Percentiles rank a stretch among this genome's conserved stretches.
Conservation (phyloP, 2,329 filamentous ascomycete genomes). For the Ascochyta fabae region DNA sequence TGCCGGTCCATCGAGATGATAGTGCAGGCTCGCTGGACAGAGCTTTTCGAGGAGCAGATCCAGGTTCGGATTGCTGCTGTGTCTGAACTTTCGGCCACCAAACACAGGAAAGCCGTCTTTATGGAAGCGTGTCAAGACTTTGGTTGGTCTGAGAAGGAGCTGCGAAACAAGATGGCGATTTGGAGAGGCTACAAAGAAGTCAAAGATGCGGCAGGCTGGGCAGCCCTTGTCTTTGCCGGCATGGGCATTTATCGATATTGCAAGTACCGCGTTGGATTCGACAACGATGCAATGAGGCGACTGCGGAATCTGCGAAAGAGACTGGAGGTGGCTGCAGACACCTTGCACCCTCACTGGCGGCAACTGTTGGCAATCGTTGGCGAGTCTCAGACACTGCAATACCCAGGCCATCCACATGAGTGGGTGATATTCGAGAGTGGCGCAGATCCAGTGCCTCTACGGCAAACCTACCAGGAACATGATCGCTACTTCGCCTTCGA, state of each 20-base stretch:
- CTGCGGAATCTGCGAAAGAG: conserved; percentile 55
- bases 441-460: conserved; percentile 53
- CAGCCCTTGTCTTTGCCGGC: conserved; percentile 62
- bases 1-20: conserved; percentile 65
- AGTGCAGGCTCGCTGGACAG: conserved; percentile 64
- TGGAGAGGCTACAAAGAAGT: conserved; percentile 67
- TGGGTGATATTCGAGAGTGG: conserved; percentile 58
- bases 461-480: conserved; percentile 56
- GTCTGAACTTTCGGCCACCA: conserved; percentile 53
- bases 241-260: conserved; percentile 66
- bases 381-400: conserved; percentile 50
- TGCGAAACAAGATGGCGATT: conserved; percentile 60
- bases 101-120: conserved; percentile 60
- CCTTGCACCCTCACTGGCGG: conserved; percentile 60
- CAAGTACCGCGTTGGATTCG: conserved; percentile 64
- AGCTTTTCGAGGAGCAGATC: conserved; percentile 61
- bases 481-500: conserved; percentile 57
- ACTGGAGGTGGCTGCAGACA: conserved; percentile 62
- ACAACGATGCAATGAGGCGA: conserved; percentile 57
- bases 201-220: conserved; percentile 63
- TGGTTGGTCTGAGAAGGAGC: conserved; percentile 63
- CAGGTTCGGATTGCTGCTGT: conserved; percentile 50
- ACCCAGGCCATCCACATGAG: conserved; percentile 59
- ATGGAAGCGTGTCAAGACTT: conserved; percentile 62
- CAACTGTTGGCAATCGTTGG: conserved; percentile 57